These are phyloP conservation scores for Diplosphaera chodatii DNA, from an alignment of 139 green algal genomes.

Conservation along the genomic window DNA sequence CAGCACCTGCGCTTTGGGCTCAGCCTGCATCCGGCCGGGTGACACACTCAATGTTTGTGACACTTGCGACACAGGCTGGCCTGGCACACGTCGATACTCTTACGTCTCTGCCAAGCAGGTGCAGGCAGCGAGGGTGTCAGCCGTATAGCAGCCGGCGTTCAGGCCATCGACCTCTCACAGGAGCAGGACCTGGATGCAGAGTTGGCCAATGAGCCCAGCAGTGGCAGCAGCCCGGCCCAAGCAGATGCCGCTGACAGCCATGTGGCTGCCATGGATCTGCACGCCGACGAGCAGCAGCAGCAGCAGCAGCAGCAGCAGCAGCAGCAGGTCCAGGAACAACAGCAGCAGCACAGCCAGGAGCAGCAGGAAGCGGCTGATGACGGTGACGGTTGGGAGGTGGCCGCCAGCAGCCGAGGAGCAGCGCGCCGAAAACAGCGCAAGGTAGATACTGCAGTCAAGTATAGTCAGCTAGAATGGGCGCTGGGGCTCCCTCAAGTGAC, in stretches of 20 bases:
- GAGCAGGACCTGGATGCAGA: not conserved
- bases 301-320: slow-evolving; percentile 11
- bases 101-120: no score
- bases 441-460: no score
- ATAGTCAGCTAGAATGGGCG: no score
- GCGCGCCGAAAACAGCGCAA: slow-evolving; percentile 26
- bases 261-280: not conserved
- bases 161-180: slow-evolving; percentile 29
- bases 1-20: no score
- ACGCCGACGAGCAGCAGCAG: no score
- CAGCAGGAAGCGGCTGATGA: slow-evolving; percentile 19
- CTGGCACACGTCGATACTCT: no score
- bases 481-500: no score
- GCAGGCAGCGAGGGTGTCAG: slow-evolving; percentile 14
- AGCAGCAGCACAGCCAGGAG: no score
- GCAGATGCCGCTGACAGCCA: not conserved
- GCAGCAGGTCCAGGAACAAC: slow-evolving; percentile 7
- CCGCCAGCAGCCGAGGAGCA: slow-evolving; percentile 29
- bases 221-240: not conserved
- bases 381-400: slow-evolving; percentile 43
- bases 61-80: no score
- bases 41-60: no score
- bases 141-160: slow-evolving; percentile 25
- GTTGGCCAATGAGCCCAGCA: not conserved
- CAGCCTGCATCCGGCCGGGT: no score